phyloP scores from a whole-genome alignment of 192 early-diverging fungal species.

The Gryganskiella cystojenkinii region DNA sequence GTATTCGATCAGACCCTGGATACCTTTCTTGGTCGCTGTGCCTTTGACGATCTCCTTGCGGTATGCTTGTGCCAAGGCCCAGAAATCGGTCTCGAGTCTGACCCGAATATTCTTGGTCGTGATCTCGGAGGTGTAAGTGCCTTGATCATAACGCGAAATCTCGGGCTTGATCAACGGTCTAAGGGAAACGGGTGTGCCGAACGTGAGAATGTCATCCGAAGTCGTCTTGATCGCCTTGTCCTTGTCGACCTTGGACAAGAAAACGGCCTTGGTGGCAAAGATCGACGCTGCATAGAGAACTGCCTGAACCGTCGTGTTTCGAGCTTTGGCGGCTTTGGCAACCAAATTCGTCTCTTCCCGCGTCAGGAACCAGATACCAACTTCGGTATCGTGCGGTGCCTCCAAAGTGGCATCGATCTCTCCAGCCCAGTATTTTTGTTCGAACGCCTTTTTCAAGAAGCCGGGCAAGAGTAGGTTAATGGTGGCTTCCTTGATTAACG shows the following conservation, averaged over 20 bases:
- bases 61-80: constrained; percentile 17
- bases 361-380: constrained; percentile 7
- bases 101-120: constrained; percentile 20
- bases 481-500: constrained; percentile 21
- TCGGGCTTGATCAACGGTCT: constrained; percentile 16
- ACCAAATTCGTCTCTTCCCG: constrained; percentile 6
- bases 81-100: constrained; percentile 14
- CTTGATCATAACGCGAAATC: constrained; percentile 9
- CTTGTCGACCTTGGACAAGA: constrained; percentile 23
- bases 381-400: constrained; percentile 25
- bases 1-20: neutral
- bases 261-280: constrained; percentile 36
- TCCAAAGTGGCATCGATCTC: constrained; percentile 39
- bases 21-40: constrained; percentile 8
- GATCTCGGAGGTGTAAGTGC: constrained; percentile 17
- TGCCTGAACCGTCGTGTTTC: constrained; percentile 35
- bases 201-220: constrained; percentile 13
- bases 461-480: constrained; percentile 13
- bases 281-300: constrained; percentile 21
- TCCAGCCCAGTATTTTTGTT: constrained; percentile 46
- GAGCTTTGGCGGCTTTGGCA: constrained; percentile 1
- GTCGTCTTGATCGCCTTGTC: constrained; percentile 7
- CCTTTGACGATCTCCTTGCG: constrained; percentile 7
- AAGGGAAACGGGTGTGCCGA: constrained; percentile 13
- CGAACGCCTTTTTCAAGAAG: constrained; percentile 25